Evolutionary conservation across 306 rosid genomes (phyloP).

Genomic region (Cucurbita maxima): DNA sequence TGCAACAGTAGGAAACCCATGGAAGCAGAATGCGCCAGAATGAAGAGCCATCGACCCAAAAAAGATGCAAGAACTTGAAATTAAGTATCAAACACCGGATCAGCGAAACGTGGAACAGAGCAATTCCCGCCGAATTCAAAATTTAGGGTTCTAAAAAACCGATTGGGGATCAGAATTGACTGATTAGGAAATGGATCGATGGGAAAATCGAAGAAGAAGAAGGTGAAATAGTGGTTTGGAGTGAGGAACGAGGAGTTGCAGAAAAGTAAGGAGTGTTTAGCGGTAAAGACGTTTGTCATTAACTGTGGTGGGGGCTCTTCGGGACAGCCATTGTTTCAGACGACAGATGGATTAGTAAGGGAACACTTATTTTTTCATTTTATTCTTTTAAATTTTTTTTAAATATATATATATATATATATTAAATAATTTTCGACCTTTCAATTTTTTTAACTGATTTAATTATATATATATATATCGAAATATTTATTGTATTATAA

Average conservation of each 20-base stretch:
- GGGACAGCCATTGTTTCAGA: neutral
- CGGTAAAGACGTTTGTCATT: neutral
- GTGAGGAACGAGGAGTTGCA: neutral
- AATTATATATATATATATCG: too few species aligned
- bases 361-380: too few species aligned
- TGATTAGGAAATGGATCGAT: neutral
- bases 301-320: neutral
- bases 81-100: neutral
- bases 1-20: constrained; percentile 13
- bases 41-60: constrained; percentile 55
- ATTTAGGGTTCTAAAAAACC: neutral
- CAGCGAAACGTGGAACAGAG: neutral
- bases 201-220: neutral
- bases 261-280: neutral
- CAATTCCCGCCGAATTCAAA: neutral
- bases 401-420: too few species aligned
- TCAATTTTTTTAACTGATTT: too few species aligned
- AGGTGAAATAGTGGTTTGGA: neutral
- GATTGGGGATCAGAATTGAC: neutral
- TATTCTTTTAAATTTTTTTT: too few species aligned
- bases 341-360: neutral
- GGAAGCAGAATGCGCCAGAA: constrained; percentile 30
- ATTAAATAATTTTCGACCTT: too few species aligned
- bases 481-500: too few species aligned
- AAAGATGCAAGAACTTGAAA: neutral